Base-by-base conservation (phyloP, 306 rosid species). In the Nissolia schottii region DNA sequence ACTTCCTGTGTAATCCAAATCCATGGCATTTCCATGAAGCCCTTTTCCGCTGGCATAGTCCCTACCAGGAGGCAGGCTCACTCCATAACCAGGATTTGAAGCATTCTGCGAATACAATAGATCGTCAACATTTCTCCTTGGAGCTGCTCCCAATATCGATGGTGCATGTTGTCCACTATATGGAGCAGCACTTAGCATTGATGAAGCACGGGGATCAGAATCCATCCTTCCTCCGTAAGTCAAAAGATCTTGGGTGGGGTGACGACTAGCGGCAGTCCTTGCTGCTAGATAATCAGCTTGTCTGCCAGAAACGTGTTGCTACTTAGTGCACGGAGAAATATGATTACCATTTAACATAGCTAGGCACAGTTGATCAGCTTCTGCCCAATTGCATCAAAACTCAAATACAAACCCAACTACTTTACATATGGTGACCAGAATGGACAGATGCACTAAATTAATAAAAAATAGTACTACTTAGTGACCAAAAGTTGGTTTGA, bases 261-360 rank as follows among this genome's bases (percentile, higher is more conserved):
- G 97, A 81, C 90, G 95, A 86, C 86, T 89, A 82, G 87, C 84
- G 76, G 96, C 89, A 85, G 85, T 88, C 73, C 97, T 89, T 76
- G 90, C 96, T 86, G 97, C 88, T 79, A 94, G 93, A 85, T 94
- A 94, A 78, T 94, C 99, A 77, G 87, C 69, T 89, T 86, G 97
- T 94, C 99, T 94, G 99, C 99, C 96, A 94, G 91, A 94, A 94
- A 93, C 70, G 87, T 77, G 86, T 82, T 80, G 93, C 91, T 87
- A 80, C 99, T 94, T 85, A 94, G 99, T 85, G 88, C 76, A 73
- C 80, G 77, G 68, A 89, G 84, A 85, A 86, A 94, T 56, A 91
- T 77, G 81, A 65, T 70, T 81, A 83, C 85, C 83, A 88, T 85
- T 87, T 84, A 81, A 76, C 45, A 83, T 70, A 81, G 79, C 74